These are phyloP conservation scores for Hirsutella rhossiliensis DNA, from an alignment of 2,329 filamentous ascomycete genomes.

Conservation along the genomic window DNA sequence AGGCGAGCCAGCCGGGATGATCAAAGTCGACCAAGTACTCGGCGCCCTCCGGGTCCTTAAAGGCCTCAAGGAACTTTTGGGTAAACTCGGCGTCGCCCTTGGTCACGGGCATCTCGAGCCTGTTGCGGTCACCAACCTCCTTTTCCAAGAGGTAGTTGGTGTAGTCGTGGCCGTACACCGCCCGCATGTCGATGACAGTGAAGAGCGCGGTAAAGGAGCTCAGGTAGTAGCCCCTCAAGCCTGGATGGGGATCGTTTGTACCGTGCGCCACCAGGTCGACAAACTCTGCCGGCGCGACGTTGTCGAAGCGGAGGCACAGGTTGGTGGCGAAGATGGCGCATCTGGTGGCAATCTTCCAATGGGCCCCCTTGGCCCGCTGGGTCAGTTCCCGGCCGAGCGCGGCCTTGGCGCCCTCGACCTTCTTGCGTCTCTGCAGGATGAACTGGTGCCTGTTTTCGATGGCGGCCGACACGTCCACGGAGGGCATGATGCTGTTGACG, in stretches of 20 bases:
- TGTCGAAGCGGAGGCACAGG: slow-evolving; percentile 83
- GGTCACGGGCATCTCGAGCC: slow-evolving; percentile 60
- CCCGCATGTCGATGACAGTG: slow-evolving; percentile 76
- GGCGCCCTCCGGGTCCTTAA: slow-evolving; percentile 53
- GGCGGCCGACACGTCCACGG: slow-evolving; percentile 45
- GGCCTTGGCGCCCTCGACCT: slow-evolving; percentile 76
- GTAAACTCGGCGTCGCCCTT: slow-evolving; percentile 73
- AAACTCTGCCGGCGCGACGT: slow-evolving; percentile 68
- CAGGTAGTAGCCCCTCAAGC: slow-evolving; percentile 68
- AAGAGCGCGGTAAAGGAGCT: slow-evolving; percentile 68
- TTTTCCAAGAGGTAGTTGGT: slow-evolving; percentile 75
- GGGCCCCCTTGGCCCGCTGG: slow-evolving; percentile 62
- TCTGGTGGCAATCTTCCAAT: slow-evolving; percentile 92
- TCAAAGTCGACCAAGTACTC: slow-evolving; percentile 88
- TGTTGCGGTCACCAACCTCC: slow-evolving; percentile 60
- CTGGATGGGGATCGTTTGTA: slow-evolving; percentile 82
- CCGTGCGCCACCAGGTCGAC: slow-evolving; percentile 73
- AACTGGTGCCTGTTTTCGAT: slow-evolving; percentile 53
- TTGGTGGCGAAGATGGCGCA: slow-evolving; percentile 87
- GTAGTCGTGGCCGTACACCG: slow-evolving; percentile 76
- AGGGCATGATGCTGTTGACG: slow-evolving; percentile 60
- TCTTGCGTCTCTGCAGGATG: slow-evolving; percentile 61
- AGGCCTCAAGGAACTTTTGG: slow-evolving; percentile 61
- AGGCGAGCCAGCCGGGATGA: slow-evolving; percentile 91
- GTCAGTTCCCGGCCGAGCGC: slow-evolving; percentile 72